Evolutionary conservation across 345 rosid genomes (phyloP).

Genomic region (Salix exigua): DNA sequence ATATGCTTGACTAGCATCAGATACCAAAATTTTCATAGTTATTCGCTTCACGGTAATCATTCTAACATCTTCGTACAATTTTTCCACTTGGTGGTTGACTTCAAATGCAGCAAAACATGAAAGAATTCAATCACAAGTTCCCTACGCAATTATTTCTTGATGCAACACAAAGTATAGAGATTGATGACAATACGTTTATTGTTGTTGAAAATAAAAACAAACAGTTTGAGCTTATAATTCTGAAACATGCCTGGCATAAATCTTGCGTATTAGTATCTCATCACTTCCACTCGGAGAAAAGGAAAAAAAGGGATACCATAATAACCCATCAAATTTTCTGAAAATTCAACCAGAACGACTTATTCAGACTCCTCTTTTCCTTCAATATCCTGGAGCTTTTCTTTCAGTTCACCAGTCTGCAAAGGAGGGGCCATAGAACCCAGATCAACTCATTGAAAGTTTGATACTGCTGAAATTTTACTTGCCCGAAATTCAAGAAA

Average conservation of each 20-base stretch:
- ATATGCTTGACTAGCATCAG: too few species aligned
- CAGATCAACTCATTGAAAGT: slow-evolving; percentile 5
- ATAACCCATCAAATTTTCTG: not conserved
- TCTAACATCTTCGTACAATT: too few species aligned
- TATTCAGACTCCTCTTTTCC: slow-evolving; percentile 17
- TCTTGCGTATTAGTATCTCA: not conserved
- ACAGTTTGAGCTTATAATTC: not conserved
- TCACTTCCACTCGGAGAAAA: not conserved
- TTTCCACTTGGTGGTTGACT: too few species aligned
- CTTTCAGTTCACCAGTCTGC: slow-evolving; percentile 83
- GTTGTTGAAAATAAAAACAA: not conserved
- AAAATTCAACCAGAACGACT: not conserved
- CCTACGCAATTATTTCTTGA: too few species aligned
- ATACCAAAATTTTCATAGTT: too few species aligned
- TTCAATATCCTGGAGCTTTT: slow-evolving; percentile 56
- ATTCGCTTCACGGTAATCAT: too few species aligned
- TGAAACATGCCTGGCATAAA: not conserved
- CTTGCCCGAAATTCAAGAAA: not conserved
- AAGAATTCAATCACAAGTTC: too few species aligned
- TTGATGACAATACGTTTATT: not conserved
- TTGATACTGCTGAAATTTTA: not conserved
- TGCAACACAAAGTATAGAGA: too few species aligned
- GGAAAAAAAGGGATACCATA: not conserved
- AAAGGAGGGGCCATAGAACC: slow-evolving; percentile 4
- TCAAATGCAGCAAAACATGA: too few species aligned